A percentile compares a stretch with the other conserved stretches of the same genome.
Evolutionary conservation across 2,329 filamentous ascomycete genomes (phyloP).

Genomic region (Fusarium coicis): DNA sequence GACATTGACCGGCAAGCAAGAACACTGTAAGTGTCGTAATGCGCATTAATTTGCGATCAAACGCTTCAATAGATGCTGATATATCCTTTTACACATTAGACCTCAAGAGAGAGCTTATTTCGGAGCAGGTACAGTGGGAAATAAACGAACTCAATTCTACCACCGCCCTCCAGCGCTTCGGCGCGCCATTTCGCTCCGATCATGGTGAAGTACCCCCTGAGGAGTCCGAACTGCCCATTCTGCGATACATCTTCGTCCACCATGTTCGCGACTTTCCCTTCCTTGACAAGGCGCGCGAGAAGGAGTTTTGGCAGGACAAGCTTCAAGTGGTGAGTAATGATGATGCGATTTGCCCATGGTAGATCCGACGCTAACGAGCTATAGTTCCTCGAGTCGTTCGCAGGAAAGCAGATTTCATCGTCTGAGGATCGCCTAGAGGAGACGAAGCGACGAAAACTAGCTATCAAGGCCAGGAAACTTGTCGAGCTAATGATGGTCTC

Average conservation of each 20-base stretch:
- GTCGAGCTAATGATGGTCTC: constrained; percentile 99
- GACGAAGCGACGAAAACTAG: constrained; percentile 92
- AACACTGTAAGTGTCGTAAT: constrained; percentile 78
- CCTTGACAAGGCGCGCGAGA: constrained; percentile 94
- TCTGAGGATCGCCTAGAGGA: constrained; percentile 96
- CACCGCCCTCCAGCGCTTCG: constrained; percentile 93
- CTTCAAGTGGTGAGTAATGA: constrained; percentile 80
- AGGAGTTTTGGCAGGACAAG: constrained; percentile 99
- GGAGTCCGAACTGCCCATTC: constrained; percentile 91
- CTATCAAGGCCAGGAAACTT: constrained; percentile 91
- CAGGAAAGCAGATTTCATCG: constrained; percentile 95
- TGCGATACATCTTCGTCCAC: constrained; percentile 97
- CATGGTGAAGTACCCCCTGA: constrained; percentile 92
- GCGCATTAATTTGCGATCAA: neutral
- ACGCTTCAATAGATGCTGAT: constrained; percentile 21
- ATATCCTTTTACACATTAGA: constrained; percentile 58
- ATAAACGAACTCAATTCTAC: constrained; percentile 94
- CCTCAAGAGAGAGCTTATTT: constrained; percentile 93
- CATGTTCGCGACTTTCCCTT: constrained; percentile 99
- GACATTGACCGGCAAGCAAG: constrained; percentile 90
- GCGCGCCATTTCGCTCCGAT: constrained; percentile 93
- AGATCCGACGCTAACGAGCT: constrained; percentile 10
- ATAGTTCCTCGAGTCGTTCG: constrained; percentile 96
- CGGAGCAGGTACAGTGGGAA: constrained; percentile 88
- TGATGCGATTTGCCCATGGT: neutral